Base-by-base conservation (phyloP, 1,139 yeast genomes). In the Saccharomyces hybrid region DNA sequence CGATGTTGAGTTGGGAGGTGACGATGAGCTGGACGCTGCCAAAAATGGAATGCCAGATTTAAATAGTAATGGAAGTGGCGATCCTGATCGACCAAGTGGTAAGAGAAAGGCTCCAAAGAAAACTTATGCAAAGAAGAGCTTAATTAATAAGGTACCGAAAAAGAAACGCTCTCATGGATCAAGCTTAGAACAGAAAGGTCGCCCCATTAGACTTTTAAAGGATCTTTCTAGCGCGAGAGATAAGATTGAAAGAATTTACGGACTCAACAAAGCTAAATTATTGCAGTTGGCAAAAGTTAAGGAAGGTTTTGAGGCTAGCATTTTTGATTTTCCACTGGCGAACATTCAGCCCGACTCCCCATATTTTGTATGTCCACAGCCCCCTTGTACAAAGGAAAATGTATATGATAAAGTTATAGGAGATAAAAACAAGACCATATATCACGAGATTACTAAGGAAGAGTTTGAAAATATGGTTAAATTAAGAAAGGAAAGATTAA, bases 181-280 rank as follows among this genome's bases (percentile, higher is more conserved):
- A 54, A 55, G 50, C 51, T 48, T 61, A 5, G 61, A 53, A 14
- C 55, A 59, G 27, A 64, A 64, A 44, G 63, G 61, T 11, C 61
- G 67, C 25, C 57, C 60, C 25, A 55, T 67, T 4, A 59, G 71
- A 52, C 61, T 57, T 5, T 51, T 64, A 27, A 71, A 69, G 53
- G 71, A 68, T 48, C 51, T 71, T 20, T 66, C 73, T 1, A 64
- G 74, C 0, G 64, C 75, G 3, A 69, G 71, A 47, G 78, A 75
- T 27, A 71, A 73, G 49, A 57, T 73, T 38, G 63, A 59, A 25
- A 61, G 74, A 44, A 57, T 73, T 32, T 73, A 70, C 57, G 79
- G 79, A 1, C 48, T 63, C 5, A 69, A 71, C 53, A 61, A 61
- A 27, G 61, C 62, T 1, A 72, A 71, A 49, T 61, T 75, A 7